Conservation (phyloP, 176 grass and related monocot genomes). For the Puccinellia tenuiflora region DNA sequence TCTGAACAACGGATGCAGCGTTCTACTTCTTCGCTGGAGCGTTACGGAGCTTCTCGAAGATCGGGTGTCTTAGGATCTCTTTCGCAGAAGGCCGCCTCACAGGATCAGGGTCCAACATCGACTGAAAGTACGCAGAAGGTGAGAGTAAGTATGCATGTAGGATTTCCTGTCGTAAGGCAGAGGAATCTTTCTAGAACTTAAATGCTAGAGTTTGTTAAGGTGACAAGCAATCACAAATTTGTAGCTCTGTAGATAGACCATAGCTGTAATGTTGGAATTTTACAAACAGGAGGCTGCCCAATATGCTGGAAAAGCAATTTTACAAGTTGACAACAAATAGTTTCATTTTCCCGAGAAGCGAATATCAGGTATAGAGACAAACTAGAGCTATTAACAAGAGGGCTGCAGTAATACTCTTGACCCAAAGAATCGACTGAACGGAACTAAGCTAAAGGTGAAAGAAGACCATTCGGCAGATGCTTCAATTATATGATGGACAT, state of each 20-base stretch:
- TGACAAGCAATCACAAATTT: not conserved
- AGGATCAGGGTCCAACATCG: slow-evolving; percentile 93
- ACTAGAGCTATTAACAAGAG: not conserved
- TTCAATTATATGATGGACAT: not conserved
- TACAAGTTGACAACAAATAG: not conserved
- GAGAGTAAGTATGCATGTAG: not conserved
- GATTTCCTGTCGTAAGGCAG: not conserved
- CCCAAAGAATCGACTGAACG: not conserved
- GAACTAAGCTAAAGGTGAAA: not conserved
- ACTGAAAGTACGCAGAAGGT: slow-evolving; percentile 36
- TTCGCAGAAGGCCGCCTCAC: slow-evolving; percentile 78
- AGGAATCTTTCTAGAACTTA: not conserved
- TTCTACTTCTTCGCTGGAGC: slow-evolving; percentile 23
- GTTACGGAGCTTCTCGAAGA: slow-evolving; percentile 58
- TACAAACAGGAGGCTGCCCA: not conserved
- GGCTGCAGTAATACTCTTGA: not conserved
- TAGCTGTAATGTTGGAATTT: not conserved
- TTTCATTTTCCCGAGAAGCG: not conserved
- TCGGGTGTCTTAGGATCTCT: slow-evolving; percentile 53
- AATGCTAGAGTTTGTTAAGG: not conserved
- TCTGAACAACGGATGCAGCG: not conserved
- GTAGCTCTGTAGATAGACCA: not conserved
- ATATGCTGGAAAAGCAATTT: not conserved
- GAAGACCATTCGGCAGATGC: not conserved
- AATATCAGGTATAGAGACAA: not conserved